Evolutionary conservation across 2,329 filamentous ascomycete species (phyloP).

Genomic region (Neurospora sp.): DNA sequence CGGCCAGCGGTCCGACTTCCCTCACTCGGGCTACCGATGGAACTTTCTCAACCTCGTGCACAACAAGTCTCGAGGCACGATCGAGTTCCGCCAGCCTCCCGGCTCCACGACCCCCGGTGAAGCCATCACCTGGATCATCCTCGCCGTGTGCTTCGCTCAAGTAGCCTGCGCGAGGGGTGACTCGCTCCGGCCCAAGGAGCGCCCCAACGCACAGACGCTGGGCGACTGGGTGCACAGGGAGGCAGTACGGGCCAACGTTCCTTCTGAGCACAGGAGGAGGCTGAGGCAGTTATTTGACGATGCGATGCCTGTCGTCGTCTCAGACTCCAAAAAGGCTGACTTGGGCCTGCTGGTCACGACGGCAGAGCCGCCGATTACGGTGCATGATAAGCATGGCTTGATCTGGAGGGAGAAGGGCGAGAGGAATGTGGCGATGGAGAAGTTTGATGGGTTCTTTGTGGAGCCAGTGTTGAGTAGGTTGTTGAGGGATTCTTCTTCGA

Average conservation of each 20-base stretch:
- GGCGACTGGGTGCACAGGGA: conserved; percentile 16
- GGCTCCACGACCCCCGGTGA: conserved; percentile 10
- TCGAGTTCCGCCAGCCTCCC: conserved; percentile 16
- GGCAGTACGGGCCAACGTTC: conserved; percentile 8
- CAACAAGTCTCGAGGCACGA: conserved; percentile 9
- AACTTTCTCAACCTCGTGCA: conserved; percentile 10
- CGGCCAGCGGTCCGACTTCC: conserved; percentile 8
- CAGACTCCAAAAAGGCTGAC: not conserved
- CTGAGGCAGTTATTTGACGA: conserved; percentile 11
- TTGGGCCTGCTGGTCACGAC: conserved; percentile 1
- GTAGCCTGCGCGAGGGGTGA: conserved; percentile 11
- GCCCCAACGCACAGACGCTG: conserved; percentile 9
- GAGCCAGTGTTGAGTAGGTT: not conserved
- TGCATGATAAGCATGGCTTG: conserved; percentile 12
- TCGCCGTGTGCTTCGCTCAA: conserved; percentile 15
- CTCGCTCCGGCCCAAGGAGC: conserved; percentile 5
- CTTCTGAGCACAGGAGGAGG: conserved; percentile 4
- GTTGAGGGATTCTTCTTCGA: not conserved
- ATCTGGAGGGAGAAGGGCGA: conserved; percentile 10
- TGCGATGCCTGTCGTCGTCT: conserved; percentile 6
- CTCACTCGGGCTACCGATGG: conserved; percentile 15
- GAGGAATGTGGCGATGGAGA: conserved; percentile 10
- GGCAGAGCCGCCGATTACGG: conserved; percentile 9
- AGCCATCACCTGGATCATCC: conserved; percentile 14
- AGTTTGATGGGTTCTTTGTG: conserved; percentile 9